Evolutionary conservation across 345 rosid genomes (phyloP).

Genomic region (Hibiscus syriacus): DNA sequence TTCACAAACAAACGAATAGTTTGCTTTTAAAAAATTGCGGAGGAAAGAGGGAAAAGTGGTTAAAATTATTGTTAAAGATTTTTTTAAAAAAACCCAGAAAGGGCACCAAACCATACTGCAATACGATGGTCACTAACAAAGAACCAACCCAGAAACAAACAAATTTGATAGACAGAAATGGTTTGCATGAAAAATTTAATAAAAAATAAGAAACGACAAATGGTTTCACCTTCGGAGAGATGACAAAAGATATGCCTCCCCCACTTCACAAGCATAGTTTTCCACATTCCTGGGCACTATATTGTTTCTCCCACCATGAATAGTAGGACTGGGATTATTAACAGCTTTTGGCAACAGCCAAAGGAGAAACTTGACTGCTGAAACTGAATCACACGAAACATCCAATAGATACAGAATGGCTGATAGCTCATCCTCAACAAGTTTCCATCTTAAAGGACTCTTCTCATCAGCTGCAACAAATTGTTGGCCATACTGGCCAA

Average conservation of each 20-base stretch:
- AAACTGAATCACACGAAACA: conserved; percentile 61
- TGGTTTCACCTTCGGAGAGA: conserved; percentile 66
- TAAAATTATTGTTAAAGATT: background rate
- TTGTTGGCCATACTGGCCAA: conserved; percentile 52
- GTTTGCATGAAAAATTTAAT: background rate
- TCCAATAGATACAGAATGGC: conserved; percentile 71
- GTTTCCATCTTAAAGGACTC: conserved; percentile 60
- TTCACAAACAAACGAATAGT: background rate
- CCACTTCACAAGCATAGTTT: conserved; percentile 62
- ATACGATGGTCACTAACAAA: background rate
- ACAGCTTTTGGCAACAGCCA: conserved; percentile 84
- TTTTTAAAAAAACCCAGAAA: background rate
- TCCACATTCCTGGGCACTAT: conserved; percentile 55
- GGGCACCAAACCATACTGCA: background rate
- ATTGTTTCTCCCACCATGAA: conserved; percentile 69
- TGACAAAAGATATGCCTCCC: conserved; percentile 72
- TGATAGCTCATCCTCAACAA: conserved; percentile 86
- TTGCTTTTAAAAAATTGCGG: background rate
- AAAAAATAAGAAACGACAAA: background rate
- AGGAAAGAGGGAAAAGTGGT: background rate
- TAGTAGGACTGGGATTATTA: conserved; percentile 46
- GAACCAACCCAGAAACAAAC: background rate
- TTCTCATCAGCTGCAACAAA: conserved; percentile 56
- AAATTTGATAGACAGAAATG: background rate
- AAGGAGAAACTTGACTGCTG: conserved; percentile 69